Evolutionary conservation across 2,329 filamentous ascomycete genomes (phyloP).

Genomic region (Nemania diffusa): DNA sequence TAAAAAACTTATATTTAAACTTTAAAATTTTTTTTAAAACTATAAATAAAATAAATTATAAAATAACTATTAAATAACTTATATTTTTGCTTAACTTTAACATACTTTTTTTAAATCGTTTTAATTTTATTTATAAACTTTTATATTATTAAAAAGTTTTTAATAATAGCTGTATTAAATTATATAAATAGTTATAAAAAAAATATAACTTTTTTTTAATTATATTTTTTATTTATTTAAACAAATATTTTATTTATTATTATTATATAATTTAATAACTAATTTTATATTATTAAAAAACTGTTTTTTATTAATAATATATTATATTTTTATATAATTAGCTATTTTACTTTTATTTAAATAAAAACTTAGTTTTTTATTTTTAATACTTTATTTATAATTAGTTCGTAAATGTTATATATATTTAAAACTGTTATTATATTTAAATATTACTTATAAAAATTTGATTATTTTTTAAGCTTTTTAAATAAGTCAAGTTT

Average conservation of each 20-base stretch:
- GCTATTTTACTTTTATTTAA: too few relatives aligned
- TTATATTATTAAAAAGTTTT: too few relatives aligned
- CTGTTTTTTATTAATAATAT: neutral
- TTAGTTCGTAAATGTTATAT: too few relatives aligned
- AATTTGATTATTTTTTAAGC: too few relatives aligned
- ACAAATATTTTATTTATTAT: neutral
- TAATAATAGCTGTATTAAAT: too few relatives aligned
- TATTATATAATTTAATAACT: neutral
- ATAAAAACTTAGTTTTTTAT: too few relatives aligned
- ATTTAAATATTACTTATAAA: too few relatives aligned
- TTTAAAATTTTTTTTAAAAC: constrained; percentile 4
- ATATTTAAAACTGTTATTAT: too few relatives aligned
- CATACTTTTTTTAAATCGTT: neutral
- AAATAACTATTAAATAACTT: neutral
- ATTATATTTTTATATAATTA: neutral
- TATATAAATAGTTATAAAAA: too few relatives aligned
- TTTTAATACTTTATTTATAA: too few relatives aligned
- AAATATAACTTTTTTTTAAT: constrained; percentile 8
- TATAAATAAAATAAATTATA: too few relatives aligned
- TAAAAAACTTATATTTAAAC: constrained; percentile 1
- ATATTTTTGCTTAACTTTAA: neutral
- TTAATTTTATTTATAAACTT: too few relatives aligned
- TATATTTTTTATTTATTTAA: constrained; percentile 4
- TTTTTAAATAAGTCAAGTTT: neutral
- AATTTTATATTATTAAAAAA: neutral